These are phyloP conservation scores for Cyberlindnera xishuangbannaensis DNA, from an alignment of 805 yeast species.

Conservation along the genomic window DNA sequence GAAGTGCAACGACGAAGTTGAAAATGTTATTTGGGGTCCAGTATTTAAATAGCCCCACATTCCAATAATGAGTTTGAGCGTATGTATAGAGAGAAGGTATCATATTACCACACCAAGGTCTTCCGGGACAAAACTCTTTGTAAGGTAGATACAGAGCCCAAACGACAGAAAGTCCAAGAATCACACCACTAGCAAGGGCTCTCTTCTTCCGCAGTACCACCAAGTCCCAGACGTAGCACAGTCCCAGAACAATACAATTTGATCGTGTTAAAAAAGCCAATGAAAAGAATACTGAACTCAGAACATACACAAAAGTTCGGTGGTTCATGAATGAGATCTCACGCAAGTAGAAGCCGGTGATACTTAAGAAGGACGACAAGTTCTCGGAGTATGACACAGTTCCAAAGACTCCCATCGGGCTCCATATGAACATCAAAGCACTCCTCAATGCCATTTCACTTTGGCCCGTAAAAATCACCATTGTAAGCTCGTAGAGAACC, in stretches of 20 bases:
- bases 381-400: conserved; percentile 76
- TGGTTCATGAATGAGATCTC: conserved; percentile 14
- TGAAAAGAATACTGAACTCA: conserved; percentile 38
- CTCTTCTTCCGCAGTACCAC: conserved; percentile 17
- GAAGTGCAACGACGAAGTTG: conserved; percentile 71
- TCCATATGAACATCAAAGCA: conserved; percentile 46
- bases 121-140: conserved; percentile 51
- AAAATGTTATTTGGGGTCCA: conserved; percentile 83
- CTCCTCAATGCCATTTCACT: conserved; percentile 28
- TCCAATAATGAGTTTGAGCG: conserved; percentile 83
- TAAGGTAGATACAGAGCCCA: conserved; percentile 50
- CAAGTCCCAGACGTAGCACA: conserved; percentile 56
- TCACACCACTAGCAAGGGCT: conserved; percentile 50
- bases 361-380: conserved; percentile 53
- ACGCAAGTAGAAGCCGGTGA: conserved; percentile 47
- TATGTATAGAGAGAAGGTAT: conserved; percentile 60
- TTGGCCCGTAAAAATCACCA: conserved; percentile 22
- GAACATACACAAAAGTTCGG: conserved; percentile 3
- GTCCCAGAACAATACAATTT: conserved; percentile 71
- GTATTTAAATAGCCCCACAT: conserved; percentile 70
- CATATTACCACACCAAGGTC: conserved; percentile 66
- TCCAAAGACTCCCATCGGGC: conserved; percentile 79
- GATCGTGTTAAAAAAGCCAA: conserved; percentile 62
- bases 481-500: conserved; percentile 45
- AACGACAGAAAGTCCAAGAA: conserved; percentile 42